Base-by-base conservation (phyloP, 2,329 filamentous ascomycete species). In the Nigrospora oryzae region DNA sequence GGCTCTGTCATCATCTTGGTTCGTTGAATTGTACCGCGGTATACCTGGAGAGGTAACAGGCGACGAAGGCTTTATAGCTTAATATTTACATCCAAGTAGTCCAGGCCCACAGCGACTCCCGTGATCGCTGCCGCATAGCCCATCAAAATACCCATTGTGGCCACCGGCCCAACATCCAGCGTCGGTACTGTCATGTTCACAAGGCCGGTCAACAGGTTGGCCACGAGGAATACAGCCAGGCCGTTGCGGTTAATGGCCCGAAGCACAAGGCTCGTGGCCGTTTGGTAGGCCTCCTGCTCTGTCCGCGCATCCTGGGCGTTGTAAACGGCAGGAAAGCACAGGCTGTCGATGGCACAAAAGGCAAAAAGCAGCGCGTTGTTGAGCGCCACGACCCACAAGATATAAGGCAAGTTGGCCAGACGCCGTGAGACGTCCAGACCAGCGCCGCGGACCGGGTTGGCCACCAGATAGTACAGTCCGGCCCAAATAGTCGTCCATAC, bases 301-400 rank as follows among this genome's bases (percentile, higher is more conserved):
- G 74, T 67, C 53, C 69, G 70, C 12, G 62, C 58, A 44, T 74
- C 71, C 1, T 65, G 64, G 2, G 79, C 75, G 49, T 74, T 79
- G 63, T 89, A 79, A 6, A 84, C 75, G 2, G 73, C 69, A 1
- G 88, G 86, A 63, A 95, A 95, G 63, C 90, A 82, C 3, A 86
- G 23, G 3, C 77, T 82, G 62, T 98, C 91, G 19, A 93, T 75
- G 13, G 83, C 61, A 56, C 83, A 89, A 63, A 91, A 95, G 1
- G 84, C 73, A 8, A 87, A 70, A 11, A 98, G 71, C 61, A 95
- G 89, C n/a, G 76, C 73, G 49, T 79, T 83, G 68, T 97, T 98
- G 71, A 93, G 96, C 3, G 88, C 84, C n/a, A 83, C 77, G 8
- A 95, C 84, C 89, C 91, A 97, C 38, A 95, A 71, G 37, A 97